phyloP scores from a whole-genome alignment of 169 alveolate genomes.

The Eimeria zaria region DNA sequence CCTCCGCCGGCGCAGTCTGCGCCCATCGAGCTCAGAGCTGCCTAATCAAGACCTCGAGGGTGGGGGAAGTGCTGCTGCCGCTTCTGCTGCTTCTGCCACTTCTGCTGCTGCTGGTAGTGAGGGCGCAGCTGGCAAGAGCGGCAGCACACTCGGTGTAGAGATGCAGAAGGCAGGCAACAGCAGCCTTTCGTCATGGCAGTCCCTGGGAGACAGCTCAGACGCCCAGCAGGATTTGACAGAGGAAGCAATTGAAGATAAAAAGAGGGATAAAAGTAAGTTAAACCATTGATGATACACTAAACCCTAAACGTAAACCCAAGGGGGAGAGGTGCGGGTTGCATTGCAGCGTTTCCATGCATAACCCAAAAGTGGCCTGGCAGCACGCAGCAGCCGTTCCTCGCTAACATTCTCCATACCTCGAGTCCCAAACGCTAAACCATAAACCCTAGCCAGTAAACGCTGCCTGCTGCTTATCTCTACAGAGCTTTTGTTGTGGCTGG shows the following conservation, averaged over 20 bases:
- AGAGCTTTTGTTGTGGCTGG: conserved; percentile 53
- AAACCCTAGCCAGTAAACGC: not conserved
- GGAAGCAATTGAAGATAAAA: conserved; percentile 24
- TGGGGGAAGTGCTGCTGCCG: not conserved
- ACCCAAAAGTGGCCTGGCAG: too few relatives aligned
- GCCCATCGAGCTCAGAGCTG: not conserved
- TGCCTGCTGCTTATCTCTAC: not conserved
- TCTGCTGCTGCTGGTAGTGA: not conserved
- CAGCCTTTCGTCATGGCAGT: conserved; percentile 30
- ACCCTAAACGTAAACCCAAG: too few relatives aligned
- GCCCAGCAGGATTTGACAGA: not conserved
- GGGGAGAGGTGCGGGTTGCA: too few relatives aligned
- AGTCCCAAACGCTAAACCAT: not conserved
- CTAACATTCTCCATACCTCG: too few relatives aligned
- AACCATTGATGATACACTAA: not conserved
- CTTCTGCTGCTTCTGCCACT: not conserved
- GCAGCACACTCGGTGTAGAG: not conserved
- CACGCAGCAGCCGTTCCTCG: too few relatives aligned
- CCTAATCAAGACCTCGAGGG: not conserved
- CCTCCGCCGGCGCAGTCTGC: conserved; percentile 15
- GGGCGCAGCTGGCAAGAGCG: not conserved
- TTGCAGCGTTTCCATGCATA: too few relatives aligned
- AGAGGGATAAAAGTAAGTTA: not conserved
- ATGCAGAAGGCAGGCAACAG: not conserved
- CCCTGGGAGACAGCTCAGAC: not conserved